Evolutionary conservation across 176 grass and related monocot genomes (phyloP), one percentile per base, ranked within the genome.

Genomic region (Oryza glumipatula): DNA sequence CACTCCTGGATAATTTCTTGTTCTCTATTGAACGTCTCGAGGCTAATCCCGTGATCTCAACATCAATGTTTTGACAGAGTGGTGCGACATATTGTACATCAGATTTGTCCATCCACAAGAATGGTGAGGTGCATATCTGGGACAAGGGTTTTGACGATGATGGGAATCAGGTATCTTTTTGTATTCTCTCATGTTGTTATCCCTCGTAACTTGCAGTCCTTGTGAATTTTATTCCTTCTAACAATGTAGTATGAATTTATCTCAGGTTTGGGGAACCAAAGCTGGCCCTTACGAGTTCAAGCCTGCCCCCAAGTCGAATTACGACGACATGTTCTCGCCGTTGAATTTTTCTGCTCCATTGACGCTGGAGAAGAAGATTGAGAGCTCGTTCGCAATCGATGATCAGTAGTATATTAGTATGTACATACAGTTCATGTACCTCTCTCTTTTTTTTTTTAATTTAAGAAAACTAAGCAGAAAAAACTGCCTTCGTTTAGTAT

Each of bases 251-350:
- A 45, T 63, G 64, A 46, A 74, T 70, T 78, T 38, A 41, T 73
- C 45, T 87, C 85, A 99, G 96, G 91, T 92, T 61, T 99, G 93
- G 96, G 93, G 96, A 84, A 82, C 86, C 28, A 96, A 94, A 64
- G 86, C 41, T 48, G 96, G 96, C 72, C 91, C 93, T 71, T 96
- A 94, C 9, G 96, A 99, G 78, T 99, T 96, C 74, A 99, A 92
- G 77, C 88, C 91, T 33, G 93, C 93, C 52, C 89, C 89, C 9
- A 89, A 90, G 32, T 90, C 83, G 5, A 98, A 74, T 56, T 84
- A 89, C 41, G 93, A 96, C 28, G 89, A 99, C 51, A 94, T 99
- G 89, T 96, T 96, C 74, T 96, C 93, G 22, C 91, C 93, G 4
- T 88, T 94, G 77, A 94, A 99, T 88, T 94, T 96, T 44, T 77